Conservation (phyloP, 2,329 filamentous ascomycete species). For the Diaporthe amygdali region DNA sequence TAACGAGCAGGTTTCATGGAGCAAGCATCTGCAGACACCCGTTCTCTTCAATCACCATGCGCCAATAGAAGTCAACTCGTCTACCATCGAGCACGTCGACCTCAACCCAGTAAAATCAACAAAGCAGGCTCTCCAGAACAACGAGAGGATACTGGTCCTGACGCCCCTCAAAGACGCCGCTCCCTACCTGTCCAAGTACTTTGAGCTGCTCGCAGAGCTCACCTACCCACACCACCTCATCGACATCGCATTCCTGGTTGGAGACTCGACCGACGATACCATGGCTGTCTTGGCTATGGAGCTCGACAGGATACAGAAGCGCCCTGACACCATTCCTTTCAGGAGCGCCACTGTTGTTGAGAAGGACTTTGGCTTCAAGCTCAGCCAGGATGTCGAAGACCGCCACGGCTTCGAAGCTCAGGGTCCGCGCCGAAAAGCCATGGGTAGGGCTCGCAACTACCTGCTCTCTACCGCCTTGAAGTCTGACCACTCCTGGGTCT, state of each 20-base stretch:
- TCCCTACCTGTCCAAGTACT: constrained; percentile 83
- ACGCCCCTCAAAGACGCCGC: constrained; percentile 93
- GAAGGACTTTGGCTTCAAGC: constrained; percentile 83
- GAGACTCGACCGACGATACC: constrained; percentile 91
- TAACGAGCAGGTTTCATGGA: constrained; percentile 92
- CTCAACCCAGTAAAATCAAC: constrained; percentile 87
- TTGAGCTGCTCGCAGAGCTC: constrained; percentile 87
- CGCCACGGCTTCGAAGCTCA: constrained; percentile 88
- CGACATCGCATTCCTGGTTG: constrained; percentile 92
- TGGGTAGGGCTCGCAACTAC: constrained; percentile 92
- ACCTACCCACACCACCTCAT: constrained; percentile 96
- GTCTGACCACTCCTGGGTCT: constrained; percentile 96
- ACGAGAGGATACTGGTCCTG: constrained; percentile 88
- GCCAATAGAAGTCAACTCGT: constrained; percentile 82
- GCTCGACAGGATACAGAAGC: constrained; percentile 84
- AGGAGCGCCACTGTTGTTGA: constrained; percentile 83
- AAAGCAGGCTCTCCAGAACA: constrained; percentile 75
- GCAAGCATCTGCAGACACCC: constrained; percentile 85
- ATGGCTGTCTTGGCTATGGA: constrained; percentile 85
- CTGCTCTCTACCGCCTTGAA: constrained; percentile 83
- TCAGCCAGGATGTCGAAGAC: constrained; percentile 81
- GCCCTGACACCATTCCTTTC: constrained; percentile 82
- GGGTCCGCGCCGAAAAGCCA: constrained; percentile 85
- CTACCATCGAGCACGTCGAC: constrained; percentile 78
- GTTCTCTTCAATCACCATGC: constrained; percentile 97